Percentiles rank a stretch among this genome's conserved stretches.
phyloP scores from a whole-genome alignment of 2,329 filamentous ascomycete genomes.

The Aureobasidium sp. region DNA sequence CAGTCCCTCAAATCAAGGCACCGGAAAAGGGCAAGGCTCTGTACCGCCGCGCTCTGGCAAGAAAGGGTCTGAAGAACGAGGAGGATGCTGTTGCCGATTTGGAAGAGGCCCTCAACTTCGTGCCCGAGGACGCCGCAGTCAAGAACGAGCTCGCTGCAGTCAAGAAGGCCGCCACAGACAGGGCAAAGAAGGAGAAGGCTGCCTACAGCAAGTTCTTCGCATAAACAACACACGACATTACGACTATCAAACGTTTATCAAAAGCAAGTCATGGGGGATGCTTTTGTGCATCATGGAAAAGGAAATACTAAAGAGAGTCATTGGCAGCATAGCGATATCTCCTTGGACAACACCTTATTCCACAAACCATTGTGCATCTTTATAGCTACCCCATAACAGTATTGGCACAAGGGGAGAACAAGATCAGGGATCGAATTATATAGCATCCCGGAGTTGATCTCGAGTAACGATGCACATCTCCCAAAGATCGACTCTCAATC shows the following conservation, averaged over 20 bases:
- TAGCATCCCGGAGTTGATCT: too few species aligned
- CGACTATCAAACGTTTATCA: constrained; percentile 1
- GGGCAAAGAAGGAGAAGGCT: constrained; percentile 81
- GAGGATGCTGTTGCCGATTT: constrained; percentile 55
- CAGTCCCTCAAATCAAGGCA: constrained; percentile 55
- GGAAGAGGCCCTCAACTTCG: constrained; percentile 35
- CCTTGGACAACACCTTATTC: not conserved
- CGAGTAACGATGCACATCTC: not conserved
- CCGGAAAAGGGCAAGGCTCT: constrained; percentile 82
- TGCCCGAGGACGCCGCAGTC: constrained; percentile 66
- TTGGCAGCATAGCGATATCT: constrained; percentile 1
- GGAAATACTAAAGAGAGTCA: not conserved
- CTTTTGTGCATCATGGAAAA: not conserved
- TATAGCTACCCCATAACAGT: too few species aligned
- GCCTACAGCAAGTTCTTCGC: constrained; percentile 87
- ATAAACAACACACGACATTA: constrained; percentile 8
- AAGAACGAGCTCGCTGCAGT: constrained; percentile 66
- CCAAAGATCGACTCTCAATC: not conserved
- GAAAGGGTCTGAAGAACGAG: constrained; percentile 71
- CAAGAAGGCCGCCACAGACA: constrained; percentile 65
- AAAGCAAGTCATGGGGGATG: not conserved
- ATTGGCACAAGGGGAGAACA: too few species aligned
- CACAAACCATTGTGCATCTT: too few species aligned
- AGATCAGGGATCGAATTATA: too few species aligned
- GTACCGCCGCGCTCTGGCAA: constrained; percentile 73